Evolutionary conservation across 1,284 basidiomycete species (phyloP).

Genomic region (Tilletia setariae): DNA sequence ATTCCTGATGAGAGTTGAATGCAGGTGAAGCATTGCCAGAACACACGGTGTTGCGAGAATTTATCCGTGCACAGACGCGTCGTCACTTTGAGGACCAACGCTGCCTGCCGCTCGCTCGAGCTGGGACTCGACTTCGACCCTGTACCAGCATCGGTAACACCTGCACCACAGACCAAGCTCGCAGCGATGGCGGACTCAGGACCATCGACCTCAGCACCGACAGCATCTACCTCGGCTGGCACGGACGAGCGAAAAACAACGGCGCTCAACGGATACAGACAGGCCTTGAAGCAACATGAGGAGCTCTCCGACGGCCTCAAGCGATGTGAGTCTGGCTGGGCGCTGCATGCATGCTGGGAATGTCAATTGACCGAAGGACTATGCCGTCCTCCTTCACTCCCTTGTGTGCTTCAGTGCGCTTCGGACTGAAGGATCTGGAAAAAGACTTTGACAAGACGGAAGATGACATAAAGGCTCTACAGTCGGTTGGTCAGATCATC

Average conservation of each 20-base stretch:
- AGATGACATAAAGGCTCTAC: slow-evolving; percentile 97
- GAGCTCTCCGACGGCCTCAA: slow-evolving; percentile 48
- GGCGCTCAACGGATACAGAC: slow-evolving; percentile 12
- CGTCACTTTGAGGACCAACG: too few relatives aligned
- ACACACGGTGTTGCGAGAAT: too few relatives aligned
- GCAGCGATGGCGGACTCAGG: neutral
- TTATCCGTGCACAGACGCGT: too few relatives aligned
- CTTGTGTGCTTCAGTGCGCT: slow-evolving; percentile 28
- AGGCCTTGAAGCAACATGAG: slow-evolving; percentile 21
- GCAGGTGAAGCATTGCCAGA: too few relatives aligned
- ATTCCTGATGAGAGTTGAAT: too few relatives aligned
- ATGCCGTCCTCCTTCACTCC: neutral
- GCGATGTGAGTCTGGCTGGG: slow-evolving; percentile 31
- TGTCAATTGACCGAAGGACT: too few relatives aligned
- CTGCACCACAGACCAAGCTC: neutral
- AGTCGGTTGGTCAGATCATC: slow-evolving; percentile 98
- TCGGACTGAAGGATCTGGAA: slow-evolving; percentile 69
- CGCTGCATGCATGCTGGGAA: too few relatives aligned
- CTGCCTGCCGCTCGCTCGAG: too few relatives aligned
- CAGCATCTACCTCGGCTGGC: slow-evolving; percentile 11
- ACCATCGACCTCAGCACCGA: slow-evolving; percentile 1
- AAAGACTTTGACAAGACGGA: slow-evolving; percentile 92
- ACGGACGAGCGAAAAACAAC: slow-evolving; percentile 16
- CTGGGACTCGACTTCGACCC: too few relatives aligned
- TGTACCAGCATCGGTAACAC: too few relatives aligned